Evolutionary conservation across 441 rosid species (phyloP), one percentile per base, ranked within the genome.

Genomic region (Pelargonium citronellum): DNA sequence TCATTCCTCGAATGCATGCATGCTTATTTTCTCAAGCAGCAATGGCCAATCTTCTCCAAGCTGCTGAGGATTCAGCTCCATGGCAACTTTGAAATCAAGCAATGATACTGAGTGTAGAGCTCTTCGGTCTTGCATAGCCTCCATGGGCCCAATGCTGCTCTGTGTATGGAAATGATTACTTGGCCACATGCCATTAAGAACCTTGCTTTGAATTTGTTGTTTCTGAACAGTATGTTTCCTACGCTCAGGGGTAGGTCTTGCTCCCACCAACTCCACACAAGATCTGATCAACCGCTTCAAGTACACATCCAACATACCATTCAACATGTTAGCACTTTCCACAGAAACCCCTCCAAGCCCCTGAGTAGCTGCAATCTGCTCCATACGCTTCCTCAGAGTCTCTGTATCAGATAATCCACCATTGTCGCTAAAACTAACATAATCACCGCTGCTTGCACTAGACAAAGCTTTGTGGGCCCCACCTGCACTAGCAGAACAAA

Each of bases 31-130:
- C 83, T 93, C 98, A 72, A 87, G 82, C 75, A 87, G 84, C 83
- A 88, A 75, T 1, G 97, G 94, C 98, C 97, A 91, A 79, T 88
- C 91, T 80, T 89, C 97, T 64, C 96, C 97, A 66, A 93, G 91
- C 75, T 88, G 95, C 81, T 84, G 86, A 6, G 96, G 96, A 77
- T 87, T 89, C 67, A 91, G 81, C 84, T 91, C 96, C 97, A 89
- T 87, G 3, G 98, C 97, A 72, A 89, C 91, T 79, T 88, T 88
- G 73, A 93, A 89, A 83, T 93, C 97, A 79, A 71, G 88, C 78
- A 89, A 66, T 63, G 97, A 91, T 79, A 91, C 76, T 43, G 84
- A 77, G 73, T 73, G 66, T 8, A 49, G 81, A 10, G 71, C 76
- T 64, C 79, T 79, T 70, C 79, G 87, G 30, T 84, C 90, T 61